phyloP scores from a whole-genome alignment of 345 rosid species.

The Salix viminalis region DNA sequence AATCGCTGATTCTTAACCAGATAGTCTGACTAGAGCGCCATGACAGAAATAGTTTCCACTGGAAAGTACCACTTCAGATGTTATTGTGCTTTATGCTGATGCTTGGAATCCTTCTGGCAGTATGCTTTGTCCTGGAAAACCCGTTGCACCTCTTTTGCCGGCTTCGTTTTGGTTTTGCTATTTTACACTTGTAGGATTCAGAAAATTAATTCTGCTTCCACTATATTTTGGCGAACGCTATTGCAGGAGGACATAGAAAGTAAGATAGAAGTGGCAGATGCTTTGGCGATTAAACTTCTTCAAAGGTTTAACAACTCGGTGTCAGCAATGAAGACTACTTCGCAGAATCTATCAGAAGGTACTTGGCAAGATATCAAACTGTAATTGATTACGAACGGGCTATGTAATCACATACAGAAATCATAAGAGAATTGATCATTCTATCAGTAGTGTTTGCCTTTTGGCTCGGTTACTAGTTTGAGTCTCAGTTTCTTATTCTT shows the following conservation, averaged over 20 bases:
- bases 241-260: conserved; percentile 86
- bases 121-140: not conserved
- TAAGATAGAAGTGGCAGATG: conserved; percentile 90
- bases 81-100: not conserved
- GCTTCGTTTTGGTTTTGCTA: not conserved
- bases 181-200: not conserved
- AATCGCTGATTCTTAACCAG: not conserved
- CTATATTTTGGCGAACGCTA: conserved; percentile 6
- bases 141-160: not conserved
- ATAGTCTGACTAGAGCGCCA: not conserved
- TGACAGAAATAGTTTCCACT: not conserved
- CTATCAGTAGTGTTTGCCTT: not conserved
- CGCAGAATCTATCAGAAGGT: conserved; percentile 87
- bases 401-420: not conserved
- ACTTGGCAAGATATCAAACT: not conserved
- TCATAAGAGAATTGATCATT: not conserved
- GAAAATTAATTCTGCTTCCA: not conserved
- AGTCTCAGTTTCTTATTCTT: not conserved
- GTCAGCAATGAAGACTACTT: conserved; percentile 68
- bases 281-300: conserved; percentile 78
- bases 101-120: not conserved
- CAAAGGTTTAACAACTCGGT: conserved; percentile 71
- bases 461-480: not conserved
- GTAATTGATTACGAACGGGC: no score
- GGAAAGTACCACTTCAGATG: not conserved